phyloP scores from a whole-genome alignment of 164 flowering plant genomes.

The Malania oleifera region DNA sequence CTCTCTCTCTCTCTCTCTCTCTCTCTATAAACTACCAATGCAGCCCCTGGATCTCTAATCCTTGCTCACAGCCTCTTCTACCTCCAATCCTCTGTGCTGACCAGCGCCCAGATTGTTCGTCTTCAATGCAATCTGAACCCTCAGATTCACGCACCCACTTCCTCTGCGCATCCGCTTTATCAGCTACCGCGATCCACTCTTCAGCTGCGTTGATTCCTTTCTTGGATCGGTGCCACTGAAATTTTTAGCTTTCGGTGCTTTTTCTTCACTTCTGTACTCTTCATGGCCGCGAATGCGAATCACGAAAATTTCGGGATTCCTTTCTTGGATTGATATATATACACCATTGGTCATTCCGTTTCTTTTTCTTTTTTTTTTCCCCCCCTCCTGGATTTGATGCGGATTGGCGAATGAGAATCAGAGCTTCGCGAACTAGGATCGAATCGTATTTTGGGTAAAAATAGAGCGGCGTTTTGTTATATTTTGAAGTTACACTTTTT shows the following conservation, averaged over 20 bases:
- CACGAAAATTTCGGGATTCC: conserved; percentile 20
- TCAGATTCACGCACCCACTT: background rate
- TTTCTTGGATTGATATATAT: conserved; percentile 25
- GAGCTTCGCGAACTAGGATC: too few relatives aligned
- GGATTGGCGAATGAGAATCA: too few relatives aligned
- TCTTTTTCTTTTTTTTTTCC: background rate
- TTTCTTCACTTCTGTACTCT: conserved; percentile 1
- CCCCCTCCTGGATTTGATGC: background rate
- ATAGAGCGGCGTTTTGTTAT: too few relatives aligned
- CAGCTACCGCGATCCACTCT: too few relatives aligned
- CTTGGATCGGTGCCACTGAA: conserved; percentile 27
- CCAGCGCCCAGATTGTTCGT: background rate
- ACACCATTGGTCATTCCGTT: background rate
- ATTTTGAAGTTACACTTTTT: too few relatives aligned
- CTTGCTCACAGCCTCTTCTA: too few relatives aligned
- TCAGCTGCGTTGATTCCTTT: conserved; percentile 30
- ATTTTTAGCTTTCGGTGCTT: conserved; percentile 16
- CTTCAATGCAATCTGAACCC: conserved; percentile 1
- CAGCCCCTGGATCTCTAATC: too few relatives aligned
- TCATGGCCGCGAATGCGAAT: conserved; percentile 5
- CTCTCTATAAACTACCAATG: too few relatives aligned
- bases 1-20: conserved; percentile 5
- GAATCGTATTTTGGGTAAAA: too few relatives aligned
- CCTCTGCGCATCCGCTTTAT: background rate
- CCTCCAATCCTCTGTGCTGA: too few relatives aligned